A percentile compares a stretch with the other conserved stretches of the same genome.
These are phyloP conservation scores for Ogataea ganodermae DNA, from an alignment of 805 yeast genomes.

Conservation along the genomic window DNA sequence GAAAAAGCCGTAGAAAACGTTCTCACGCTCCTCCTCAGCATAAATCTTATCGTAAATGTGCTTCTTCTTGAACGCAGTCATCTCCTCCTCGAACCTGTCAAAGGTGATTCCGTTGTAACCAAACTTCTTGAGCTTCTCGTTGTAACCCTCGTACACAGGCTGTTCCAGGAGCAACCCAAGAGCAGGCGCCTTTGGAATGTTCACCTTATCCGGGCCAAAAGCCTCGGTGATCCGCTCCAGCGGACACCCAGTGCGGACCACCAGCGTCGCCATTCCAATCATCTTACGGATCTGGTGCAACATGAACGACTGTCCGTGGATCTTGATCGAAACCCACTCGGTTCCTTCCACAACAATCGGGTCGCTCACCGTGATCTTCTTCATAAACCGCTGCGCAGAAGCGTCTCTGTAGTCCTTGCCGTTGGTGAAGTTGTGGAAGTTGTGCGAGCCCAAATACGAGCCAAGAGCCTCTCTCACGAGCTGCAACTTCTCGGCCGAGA, in stretches of 20 bases:
- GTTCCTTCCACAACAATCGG: constrained; percentile 92
- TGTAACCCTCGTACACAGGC: constrained; percentile 89
- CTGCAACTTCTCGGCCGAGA: constrained; percentile 61
- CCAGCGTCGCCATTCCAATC: constrained; percentile 92
- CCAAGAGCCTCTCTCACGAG: constrained; percentile 68
- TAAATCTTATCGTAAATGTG: constrained; percentile 91
- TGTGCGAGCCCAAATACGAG: constrained; percentile 82
- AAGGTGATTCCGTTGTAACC: constrained; percentile 81
- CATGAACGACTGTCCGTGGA: constrained; percentile 98
- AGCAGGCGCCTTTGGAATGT: constrained; percentile 97
- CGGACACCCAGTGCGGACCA: constrained; percentile 86
- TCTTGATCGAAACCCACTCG: constrained; percentile 94
- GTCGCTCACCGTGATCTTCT: constrained; percentile 72
- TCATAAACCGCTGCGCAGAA: constrained; percentile 82
- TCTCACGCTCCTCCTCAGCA: constrained; percentile 84
- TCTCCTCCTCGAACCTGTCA: constrained; percentile 60
- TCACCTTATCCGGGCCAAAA: constrained; percentile 70
- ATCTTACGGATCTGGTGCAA: constrained; percentile 96
- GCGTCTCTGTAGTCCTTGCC: constrained; percentile 76
- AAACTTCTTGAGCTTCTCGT: constrained; percentile 64
- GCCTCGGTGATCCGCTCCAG: constrained; percentile 72
- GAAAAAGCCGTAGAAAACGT: constrained; percentile 87
- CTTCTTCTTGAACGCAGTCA: constrained; percentile 84
- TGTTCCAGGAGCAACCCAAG: constrained; percentile 86
- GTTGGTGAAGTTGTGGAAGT: constrained; percentile 56